Percentiles rank a stretch among this genome's conserved stretches.
phyloP scores from a whole-genome alignment of 2,329 filamentous ascomycete species.

The Thelonectria olida region DNA sequence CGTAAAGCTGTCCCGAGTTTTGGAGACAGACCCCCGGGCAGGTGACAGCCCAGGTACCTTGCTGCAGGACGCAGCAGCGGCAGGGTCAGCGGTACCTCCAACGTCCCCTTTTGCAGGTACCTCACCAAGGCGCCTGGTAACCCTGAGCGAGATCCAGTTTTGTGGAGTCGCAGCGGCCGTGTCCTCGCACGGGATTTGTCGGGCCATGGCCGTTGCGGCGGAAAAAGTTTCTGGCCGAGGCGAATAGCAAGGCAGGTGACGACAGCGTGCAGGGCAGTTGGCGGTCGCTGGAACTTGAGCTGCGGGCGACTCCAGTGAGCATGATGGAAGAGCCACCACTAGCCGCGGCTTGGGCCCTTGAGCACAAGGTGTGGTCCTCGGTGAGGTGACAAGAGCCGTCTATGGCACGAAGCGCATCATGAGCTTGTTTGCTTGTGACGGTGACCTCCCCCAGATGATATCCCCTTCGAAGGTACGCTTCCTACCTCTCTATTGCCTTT shows the following conservation, averaged over 20 bases:
- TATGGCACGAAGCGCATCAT: no score
- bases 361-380: conserved; percentile 19
- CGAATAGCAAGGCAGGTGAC: conserved; percentile 22
- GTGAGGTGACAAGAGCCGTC: conserved; percentile 5
- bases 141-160: background rate
- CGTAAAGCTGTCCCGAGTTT: conserved; percentile 22
- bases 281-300: conserved; percentile 7
- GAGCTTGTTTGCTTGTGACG: background rate
- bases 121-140: background rate
- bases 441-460: background rate
- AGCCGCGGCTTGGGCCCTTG: conserved; percentile 10
- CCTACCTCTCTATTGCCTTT: no score
- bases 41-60: background rate
- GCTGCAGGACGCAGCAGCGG: background rate
- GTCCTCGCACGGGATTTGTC: conserved; percentile 41
- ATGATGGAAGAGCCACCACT: conserved; percentile 9
- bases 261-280: conserved; percentile 28
- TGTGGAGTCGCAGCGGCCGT: conserved; percentile 6
- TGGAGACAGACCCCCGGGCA: conserved; percentile 18
- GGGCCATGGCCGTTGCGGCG: conserved; percentile 23
- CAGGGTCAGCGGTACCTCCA: background rate
- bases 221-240: conserved; percentile 38
- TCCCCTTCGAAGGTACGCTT: no score
- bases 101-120: background rate
- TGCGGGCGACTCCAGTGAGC: conserved; percentile 1